Conservation (phyloP, 2,329 filamentous ascomycete species). For the Coniochaeta sp. region DNA sequence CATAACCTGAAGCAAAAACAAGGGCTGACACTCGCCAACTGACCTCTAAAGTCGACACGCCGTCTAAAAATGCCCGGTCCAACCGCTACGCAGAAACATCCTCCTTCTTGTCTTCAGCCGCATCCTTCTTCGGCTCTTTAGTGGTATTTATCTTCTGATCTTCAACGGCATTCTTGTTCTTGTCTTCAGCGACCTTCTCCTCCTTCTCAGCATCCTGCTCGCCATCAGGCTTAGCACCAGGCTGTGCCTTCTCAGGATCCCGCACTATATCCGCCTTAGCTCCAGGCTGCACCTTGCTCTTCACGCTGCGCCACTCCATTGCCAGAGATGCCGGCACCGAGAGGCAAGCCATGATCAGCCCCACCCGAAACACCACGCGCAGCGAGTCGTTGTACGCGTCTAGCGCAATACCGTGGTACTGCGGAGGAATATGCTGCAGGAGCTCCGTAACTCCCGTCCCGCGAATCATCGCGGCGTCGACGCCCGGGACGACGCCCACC, state of each 20-base stretch:
- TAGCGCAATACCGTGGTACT: conserved; percentile 13
- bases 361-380: conserved; percentile 52
- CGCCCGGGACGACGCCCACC: conserved; percentile 19
- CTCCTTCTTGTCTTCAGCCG: no score
- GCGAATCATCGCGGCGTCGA: conserved; percentile 13
- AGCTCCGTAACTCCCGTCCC: conserved; percentile 52
- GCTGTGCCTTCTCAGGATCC: background rate
- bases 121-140: no score
- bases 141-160: no score
- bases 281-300: conserved; percentile 10
- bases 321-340: conserved; percentile 45
- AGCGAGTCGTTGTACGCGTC: conserved; percentile 57
- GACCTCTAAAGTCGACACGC: no score
- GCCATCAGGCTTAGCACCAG: no score
- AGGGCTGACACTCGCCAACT: no score
- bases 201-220: background rate
- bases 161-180: no score
- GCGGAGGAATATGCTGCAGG: conserved; percentile 13
- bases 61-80: no score
- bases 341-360: conserved; percentile 43
- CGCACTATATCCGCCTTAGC: background rate
- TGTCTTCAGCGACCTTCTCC: background rate
- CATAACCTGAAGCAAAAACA: no score
- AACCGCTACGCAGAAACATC: no score
- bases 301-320: conserved; percentile 53